phyloP scores from a whole-genome alignment of 73 alveolate genomes.

The Diophrys appendiculata region DNA sequence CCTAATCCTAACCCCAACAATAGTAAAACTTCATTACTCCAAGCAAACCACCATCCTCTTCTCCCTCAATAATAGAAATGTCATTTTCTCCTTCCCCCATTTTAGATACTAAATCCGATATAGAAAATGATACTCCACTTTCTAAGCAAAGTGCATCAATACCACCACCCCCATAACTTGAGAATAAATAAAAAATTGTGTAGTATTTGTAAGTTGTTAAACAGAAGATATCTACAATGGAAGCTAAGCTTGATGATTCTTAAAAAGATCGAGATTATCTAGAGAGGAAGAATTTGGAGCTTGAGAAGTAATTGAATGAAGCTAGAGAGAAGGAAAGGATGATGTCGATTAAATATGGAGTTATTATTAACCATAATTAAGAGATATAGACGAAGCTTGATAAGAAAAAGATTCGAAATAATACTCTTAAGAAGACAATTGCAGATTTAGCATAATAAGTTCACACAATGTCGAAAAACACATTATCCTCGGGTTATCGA shows the following conservation, averaged over 20 bases:
- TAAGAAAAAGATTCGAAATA: neutral
- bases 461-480: no score
- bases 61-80: no score
- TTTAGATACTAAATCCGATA: no score
- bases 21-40: no score
- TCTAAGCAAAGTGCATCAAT: no score
- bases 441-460: neutral
- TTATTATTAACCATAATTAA: conserved; percentile 1
- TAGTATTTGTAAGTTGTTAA: neutral
- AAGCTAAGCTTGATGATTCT: neutral
- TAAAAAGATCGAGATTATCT: neutral
- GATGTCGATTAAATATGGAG: conserved; percentile 14
- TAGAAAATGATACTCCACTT: no score
- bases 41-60: no score
- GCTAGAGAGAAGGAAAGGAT: conserved; percentile 4
- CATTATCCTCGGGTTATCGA: no score
- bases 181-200: neutral
- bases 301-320: neutral
- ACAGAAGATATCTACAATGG: neutral
- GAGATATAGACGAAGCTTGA: neutral
- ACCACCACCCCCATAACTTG: neutral
- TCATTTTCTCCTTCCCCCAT: no score
- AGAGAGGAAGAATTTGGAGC: neutral
- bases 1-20: no score
- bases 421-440: neutral